These are phyloP conservation scores for Fraxinus pennsylvanica DNA, from an alignment of 257 asterid genomes.

Conservation along the genomic window DNA sequence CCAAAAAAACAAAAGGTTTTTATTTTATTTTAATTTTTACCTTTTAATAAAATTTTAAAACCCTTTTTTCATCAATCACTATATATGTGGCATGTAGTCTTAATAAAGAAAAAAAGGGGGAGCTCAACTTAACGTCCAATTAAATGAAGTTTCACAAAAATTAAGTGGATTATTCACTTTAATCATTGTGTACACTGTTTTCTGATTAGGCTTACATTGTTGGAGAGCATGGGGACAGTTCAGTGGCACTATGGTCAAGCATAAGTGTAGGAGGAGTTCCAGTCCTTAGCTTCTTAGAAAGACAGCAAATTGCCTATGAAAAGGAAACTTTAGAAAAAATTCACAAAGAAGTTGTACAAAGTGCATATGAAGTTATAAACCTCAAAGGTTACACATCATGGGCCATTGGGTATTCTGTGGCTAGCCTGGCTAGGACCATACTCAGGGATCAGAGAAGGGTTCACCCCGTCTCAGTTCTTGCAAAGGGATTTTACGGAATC, in stretches of 20 bases:
- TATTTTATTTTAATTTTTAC: too few species aligned
- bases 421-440: conserved; percentile 69
- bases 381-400: conserved; percentile 93
- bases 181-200: background rate
- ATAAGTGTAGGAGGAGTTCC: conserved; percentile 92
- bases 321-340: conserved; percentile 66
- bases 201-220: conserved; percentile 67
- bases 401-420: conserved; percentile 91
- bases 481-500: conserved; percentile 66
- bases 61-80: too few species aligned
- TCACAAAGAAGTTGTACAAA: conserved; percentile 65
- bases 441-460: conserved; percentile 78
- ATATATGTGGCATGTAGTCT: too few species aligned
- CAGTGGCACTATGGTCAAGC: conserved; percentile 94
- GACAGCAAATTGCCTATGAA: conserved; percentile 73
- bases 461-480: conserved; percentile 85
- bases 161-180: too few species aligned
- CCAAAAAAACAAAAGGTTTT: too few species aligned
- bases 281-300: conserved; percentile 55
- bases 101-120: too few species aligned
- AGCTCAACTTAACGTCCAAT: too few species aligned
- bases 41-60: too few species aligned
- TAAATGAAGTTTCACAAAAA: too few species aligned
- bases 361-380: conserved; percentile 83
- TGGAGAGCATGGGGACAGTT: conserved; percentile 93